These are phyloP conservation scores for Cytidiella melzeri DNA, from an alignment of 768 basidiomycete species.

Conservation along the genomic window DNA sequence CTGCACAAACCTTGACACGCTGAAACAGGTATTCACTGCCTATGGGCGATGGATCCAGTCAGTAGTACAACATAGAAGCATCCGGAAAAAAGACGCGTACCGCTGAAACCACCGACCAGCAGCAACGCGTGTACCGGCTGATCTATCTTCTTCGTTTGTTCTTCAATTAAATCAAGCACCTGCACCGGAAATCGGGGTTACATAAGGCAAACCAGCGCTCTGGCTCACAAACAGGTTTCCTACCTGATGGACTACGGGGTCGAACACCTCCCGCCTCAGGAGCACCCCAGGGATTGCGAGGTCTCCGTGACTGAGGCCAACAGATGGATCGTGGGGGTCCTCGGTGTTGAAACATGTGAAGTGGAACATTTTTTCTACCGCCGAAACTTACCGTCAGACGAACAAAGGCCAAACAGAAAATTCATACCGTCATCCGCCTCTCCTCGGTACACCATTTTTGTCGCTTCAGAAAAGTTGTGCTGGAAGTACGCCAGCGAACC, in stretches of 20 bases:
- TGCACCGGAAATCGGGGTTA: conserved; percentile 22
- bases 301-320: conserved; percentile 79
- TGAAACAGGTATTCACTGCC: conserved; percentile 81
- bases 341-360: conserved; percentile 89
- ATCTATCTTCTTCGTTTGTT: conserved; percentile 60
- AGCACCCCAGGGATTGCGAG: conserved; percentile 76
- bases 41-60: conserved; percentile 22
- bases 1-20: conserved; percentile 57
- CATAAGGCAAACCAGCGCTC: neutral
- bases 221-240: conserved; percentile 16
- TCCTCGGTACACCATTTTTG: conserved; percentile 75
- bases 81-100: too few relatives aligned
- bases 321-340: conserved; percentile 72
- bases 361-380: conserved; percentile 74
- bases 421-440: conserved; percentile 65
- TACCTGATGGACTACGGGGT: conserved; percentile 79
- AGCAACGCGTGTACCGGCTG: conserved; percentile 77
- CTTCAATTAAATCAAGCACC: conserved; percentile 76
- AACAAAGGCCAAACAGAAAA: neutral
- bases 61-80: too few relatives aligned
- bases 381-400: neutral
- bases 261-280: conserved; percentile 79
- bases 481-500: conserved; percentile 68
- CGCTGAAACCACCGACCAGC: conserved; percentile 81
- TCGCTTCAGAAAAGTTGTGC: conserved; percentile 85